Evolutionary conservation across 306 rosid species (phyloP).

Genomic region (apple (Malus domestica)): DNA sequence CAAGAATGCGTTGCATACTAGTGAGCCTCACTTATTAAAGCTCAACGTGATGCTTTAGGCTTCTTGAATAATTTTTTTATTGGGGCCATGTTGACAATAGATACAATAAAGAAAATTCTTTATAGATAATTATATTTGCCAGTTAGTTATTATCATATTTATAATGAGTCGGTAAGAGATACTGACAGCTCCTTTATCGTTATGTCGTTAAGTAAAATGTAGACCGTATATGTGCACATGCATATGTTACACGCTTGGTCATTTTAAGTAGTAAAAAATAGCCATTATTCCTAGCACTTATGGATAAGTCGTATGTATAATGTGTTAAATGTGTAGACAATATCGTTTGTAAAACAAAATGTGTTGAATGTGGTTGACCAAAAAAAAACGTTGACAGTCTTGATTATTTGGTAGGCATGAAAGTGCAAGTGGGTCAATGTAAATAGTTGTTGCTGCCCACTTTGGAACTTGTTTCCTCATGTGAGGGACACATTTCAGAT

Average conservation of each 20-base stretch:
- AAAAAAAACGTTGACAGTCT: too few relatives aligned
- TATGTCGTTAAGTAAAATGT: not conserved
- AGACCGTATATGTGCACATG: not conserved
- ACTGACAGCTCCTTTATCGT: not conserved
- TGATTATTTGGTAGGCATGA: not conserved
- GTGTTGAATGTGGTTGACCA: too few relatives aligned
- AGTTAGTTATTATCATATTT: not conserved
- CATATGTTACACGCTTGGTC: not conserved
- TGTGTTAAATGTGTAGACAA: too few relatives aligned
- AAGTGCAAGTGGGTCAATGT: not conserved
- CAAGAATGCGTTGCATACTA: not conserved
- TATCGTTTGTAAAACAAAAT: too few relatives aligned
- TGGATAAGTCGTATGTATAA: not conserved
- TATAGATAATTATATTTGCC: not conserved
- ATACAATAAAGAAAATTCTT: not conserved
- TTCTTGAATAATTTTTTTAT: not conserved
- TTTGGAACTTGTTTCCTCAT: conserved; percentile 1
- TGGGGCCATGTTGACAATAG: not conserved
- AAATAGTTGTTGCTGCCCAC: not conserved
- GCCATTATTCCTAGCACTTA: not conserved
- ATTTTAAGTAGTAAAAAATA: not conserved
- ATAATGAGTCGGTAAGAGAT: not conserved
- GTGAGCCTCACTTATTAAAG: not conserved
- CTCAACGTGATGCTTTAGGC: not conserved
- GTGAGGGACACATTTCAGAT: conserved; percentile 3